Evolutionary conservation across 495 filamentous ascomycete genomes (phyloP), one percentile per base, ranked within the genome.

Genomic region (Venustampulla echinocandica): DNA sequence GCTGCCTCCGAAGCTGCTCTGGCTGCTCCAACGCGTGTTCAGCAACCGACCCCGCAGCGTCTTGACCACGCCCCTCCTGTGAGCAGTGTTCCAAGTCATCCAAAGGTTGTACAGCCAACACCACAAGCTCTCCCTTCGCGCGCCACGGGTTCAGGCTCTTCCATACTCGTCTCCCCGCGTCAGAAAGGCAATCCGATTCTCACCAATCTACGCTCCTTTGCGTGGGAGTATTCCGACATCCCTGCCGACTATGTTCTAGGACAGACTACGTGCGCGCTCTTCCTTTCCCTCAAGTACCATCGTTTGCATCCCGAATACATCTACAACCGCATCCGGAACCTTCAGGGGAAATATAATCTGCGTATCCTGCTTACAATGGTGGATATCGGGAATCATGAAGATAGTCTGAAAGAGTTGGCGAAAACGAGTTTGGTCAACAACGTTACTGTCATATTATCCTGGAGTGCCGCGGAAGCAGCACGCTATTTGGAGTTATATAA

Each of bases 241-340:
- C 83, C 83, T 0, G 85, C 90, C 14, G 92, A 99, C 64, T 99
- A 94, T 59, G 84, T 86, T 7, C 70, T 99, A 2, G 92, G 92
- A 4, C 56, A 69, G 18, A 96, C 89, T 1, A 90, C 90, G 14
- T 96, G 90, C 52, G 89, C 85, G 1, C 70, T 99, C 5, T 99
- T 97, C 57, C 73, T 98, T 39, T 90, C 84, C 20, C 74, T 99
- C 24, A 99, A 99, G 64, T 99, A 99, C 64, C 92, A 98, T 63
- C 87, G 92, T 10, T 68, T 96, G 37, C 93, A 99, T 63, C 92
- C 92, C 1, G 92, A 97, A 64, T 99, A 99, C 68, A 85, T 99
- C 59, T 96, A 96, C 71, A 85, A 81, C 18, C 86, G 92, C 46
- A 87, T 99, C 50, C 77, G 80, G 36, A 75, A 75, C 25, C 68